phyloP scores from a whole-genome alignment of 164 flowering plant species.

The Aristolochia contorta region DNA sequence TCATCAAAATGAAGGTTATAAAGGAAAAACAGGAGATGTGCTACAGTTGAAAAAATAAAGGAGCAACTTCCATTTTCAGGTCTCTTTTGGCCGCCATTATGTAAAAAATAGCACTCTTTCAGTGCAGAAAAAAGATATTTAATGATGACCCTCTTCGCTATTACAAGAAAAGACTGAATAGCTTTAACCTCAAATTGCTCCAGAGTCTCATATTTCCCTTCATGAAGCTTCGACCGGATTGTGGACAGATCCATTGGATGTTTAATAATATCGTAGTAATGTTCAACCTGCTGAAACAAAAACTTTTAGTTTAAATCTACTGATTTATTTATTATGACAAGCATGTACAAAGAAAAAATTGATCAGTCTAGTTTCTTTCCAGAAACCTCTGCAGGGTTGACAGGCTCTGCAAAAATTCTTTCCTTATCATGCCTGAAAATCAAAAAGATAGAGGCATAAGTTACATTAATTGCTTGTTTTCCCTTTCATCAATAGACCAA shows the following conservation, averaged over 20 bases:
- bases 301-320: neutral
- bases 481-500: too few relatives aligned
- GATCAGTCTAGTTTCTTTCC: neutral
- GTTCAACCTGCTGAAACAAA: conserved; percentile 41
- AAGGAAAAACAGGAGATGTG: too few relatives aligned
- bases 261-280: conserved; percentile 54
- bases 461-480: too few relatives aligned
- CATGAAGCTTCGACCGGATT: conserved; percentile 69
- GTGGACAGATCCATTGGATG: conserved; percentile 88
- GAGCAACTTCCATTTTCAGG: too few relatives aligned
- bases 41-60: too few relatives aligned
- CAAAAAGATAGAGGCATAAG: neutral
- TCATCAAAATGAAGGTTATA: too few relatives aligned
- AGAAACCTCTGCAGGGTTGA: neutral
- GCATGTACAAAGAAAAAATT: neutral
- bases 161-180: neutral
- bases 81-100: too few relatives aligned
- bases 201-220: conserved; percentile 51
- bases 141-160: too few relatives aligned
- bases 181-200: conserved; percentile 65
- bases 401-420: neutral
- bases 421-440: neutral
- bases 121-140: neutral
- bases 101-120: neutral
- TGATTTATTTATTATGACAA: neutral